Conservation (phyloP, 1,284 basidiomycete genomes). For the Athelia psychrophila region DNA sequence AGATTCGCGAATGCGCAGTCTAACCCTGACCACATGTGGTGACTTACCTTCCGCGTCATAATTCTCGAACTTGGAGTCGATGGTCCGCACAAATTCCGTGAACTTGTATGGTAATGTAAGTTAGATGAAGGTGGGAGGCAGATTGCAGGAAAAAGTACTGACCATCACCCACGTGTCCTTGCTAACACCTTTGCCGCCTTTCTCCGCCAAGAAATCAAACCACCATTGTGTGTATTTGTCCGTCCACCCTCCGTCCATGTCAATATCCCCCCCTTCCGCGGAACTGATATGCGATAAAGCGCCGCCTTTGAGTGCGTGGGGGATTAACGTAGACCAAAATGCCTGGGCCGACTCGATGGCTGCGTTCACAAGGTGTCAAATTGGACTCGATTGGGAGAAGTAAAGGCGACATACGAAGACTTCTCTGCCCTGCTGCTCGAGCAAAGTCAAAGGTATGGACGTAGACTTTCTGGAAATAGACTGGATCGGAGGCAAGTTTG, state of each 20-base stretch:
- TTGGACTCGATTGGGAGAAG: slow-evolving; percentile 8
- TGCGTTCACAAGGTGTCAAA: slow-evolving; percentile 23
- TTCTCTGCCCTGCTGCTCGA: slow-evolving; percentile 72
- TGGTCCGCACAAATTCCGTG: slow-evolving; percentile 77
- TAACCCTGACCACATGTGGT: slow-evolving; percentile 1
- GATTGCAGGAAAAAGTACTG: slow-evolving; percentile 15
- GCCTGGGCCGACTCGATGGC: slow-evolving; percentile 73
- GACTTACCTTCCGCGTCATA: slow-evolving; percentile 83
- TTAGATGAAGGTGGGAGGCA: slow-evolving; percentile 2
- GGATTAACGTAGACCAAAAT: slow-evolving; percentile 85
- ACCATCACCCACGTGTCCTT: slow-evolving; percentile 96
- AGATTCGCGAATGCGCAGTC: neutral
- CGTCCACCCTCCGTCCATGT: slow-evolving; percentile 61
- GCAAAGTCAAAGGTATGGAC: slow-evolving; percentile 88
- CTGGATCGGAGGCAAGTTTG: slow-evolving; percentile 65
- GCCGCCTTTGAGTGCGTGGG: slow-evolving; percentile 71
- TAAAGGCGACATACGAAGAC: slow-evolving; percentile 48
- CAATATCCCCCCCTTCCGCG: slow-evolving; percentile 38
- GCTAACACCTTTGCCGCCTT: slow-evolving; percentile 80
- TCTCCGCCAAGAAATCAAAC: slow-evolving; percentile 78
- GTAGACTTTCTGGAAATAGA: slow-evolving; percentile 88
- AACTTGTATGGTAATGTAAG: slow-evolving; percentile 57
- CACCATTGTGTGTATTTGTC: slow-evolving; percentile 73
- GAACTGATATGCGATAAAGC: slow-evolving; percentile 53
- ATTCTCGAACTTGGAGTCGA: slow-evolving; percentile 77